Base-by-base conservation (phyloP, 129 eudicot genomes). In the Helianthus tuberosus region DNA sequence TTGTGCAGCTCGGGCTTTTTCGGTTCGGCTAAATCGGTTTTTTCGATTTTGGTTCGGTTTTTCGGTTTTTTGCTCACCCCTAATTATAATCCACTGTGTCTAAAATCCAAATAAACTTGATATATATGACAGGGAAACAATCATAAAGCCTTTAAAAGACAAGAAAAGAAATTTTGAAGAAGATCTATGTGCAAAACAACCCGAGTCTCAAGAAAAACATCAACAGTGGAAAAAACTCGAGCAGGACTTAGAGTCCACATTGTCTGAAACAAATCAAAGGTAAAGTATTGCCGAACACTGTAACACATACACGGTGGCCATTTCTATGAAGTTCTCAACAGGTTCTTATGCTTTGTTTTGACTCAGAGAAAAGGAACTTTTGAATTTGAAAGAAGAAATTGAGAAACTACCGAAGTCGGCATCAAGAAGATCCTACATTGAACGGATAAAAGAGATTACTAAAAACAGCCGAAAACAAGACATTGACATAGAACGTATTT, bases 401-500 rank as follows among this genome's bases (percentile, higher is more conserved):
- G 82, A 86, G 84, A 89, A 83, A 55, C 91, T 84, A 54, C 83
- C 89, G 17, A 84, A 84, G 68, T 41, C 79, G 75, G 86, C 89
- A 12, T 60, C 96, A 29, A 54, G 96, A 50, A 83, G 75, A 79
- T 84, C 96, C 44, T 85, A 86, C 84, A 74, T 92, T 79, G 81
- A 86, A 59, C 82, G 92, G 50, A 77, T 92, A 47, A 79, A 82
- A 70, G 96, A 92, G 79, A 86, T 92, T 53, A 92, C 97, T 0
- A 89, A 87, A 72, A 92, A 89, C 75, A 85, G 97, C 80, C 71
- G 88, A 74, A 92, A 92, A 79, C 91, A 84, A 73, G 97, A 91
- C 51, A 73, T 62, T 39, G 96, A 92, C 79, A 83, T 89, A 80
- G 93, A 89, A 69, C 71, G 79, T 23, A 89, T 92, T 74, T 78